These are phyloP conservation scores for Acanthamoeba castellanii DNA, from an alignment of 208 protist species.

Conservation along the genomic window DNA sequence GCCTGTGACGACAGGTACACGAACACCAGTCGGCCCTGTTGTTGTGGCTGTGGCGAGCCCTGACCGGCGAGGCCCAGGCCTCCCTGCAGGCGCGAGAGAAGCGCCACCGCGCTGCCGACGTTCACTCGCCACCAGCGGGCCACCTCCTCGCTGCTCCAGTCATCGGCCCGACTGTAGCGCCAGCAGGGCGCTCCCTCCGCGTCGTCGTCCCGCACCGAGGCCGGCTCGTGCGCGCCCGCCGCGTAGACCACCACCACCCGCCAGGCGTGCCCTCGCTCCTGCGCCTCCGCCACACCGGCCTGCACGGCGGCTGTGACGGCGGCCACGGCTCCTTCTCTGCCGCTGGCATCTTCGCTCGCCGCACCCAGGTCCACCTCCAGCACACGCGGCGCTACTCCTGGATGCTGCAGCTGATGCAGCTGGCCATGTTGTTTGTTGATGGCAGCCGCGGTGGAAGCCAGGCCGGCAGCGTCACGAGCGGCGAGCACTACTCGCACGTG, in stretches of 20 bases:
- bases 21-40: background rate
- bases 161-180: background rate
- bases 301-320: background rate
- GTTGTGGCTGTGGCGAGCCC: background rate
- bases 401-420: no score
- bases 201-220: background rate
- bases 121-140: background rate
- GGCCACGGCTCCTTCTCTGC: background rate
- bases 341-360: background rate
- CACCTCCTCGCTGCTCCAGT: background rate
- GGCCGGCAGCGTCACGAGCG: no score
- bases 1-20: conserved; percentile 19
- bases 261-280: background rate
- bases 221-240: conserved; percentile 5
- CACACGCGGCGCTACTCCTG: background rate
- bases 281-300: background rate
- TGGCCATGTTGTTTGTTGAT: no score
- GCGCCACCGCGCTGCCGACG: background rate
- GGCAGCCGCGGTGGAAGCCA: no score
- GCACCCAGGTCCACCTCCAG: background rate
- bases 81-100: background rate
- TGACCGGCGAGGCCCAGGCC: background rate
- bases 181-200: background rate
- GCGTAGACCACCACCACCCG: conserved; percentile 13
- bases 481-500: no score